A percentile compares a stretch with the other conserved stretches of the same genome.
phyloP scores from a whole-genome alignment of 805 yeast species.

The Lachancea sp. region DNA sequence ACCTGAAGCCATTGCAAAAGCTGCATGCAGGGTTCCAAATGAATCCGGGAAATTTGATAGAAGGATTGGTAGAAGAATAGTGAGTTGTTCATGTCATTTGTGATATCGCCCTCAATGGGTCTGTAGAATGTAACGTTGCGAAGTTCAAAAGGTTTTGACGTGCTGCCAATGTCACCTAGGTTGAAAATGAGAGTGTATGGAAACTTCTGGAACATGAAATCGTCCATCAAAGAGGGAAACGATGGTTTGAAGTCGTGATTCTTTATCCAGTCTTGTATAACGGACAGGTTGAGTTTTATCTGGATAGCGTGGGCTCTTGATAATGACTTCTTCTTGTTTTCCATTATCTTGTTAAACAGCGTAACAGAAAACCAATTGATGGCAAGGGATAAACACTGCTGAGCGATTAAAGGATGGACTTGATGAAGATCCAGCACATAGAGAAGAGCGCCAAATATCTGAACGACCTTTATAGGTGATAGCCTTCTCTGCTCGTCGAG shows the following conservation, averaged over 20 bases:
- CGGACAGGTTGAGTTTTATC: slow-evolving; percentile 76
- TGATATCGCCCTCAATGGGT: slow-evolving; percentile 12
- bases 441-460: slow-evolving; percentile 80
- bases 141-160: slow-evolving; percentile 13
- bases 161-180: slow-evolving; percentile 23
- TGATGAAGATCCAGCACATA: slow-evolving; percentile 78
- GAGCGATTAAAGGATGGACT: slow-evolving; percentile 69
- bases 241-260: slow-evolving; percentile 30
- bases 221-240: slow-evolving; percentile 33
- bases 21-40: slow-evolving; percentile 68
- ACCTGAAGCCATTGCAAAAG: slow-evolving; percentile 88
- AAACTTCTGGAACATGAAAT: slow-evolving; percentile 33
- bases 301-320: slow-evolving; percentile 86
- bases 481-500: slow-evolving; percentile 75
- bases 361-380: slow-evolving; percentile 70
- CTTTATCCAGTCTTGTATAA: slow-evolving; percentile 90
- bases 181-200: slow-evolving; percentile 35
- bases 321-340: slow-evolving; percentile 55
- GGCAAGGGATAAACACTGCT: slow-evolving; percentile 72
- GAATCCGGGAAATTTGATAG: slow-evolving; percentile 56
- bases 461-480: slow-evolving; percentile 79
- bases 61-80: slow-evolving; percentile 59
- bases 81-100: slow-evolving; percentile 32
- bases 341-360: slow-evolving; percentile 65
- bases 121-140: slow-evolving; percentile 25